These are phyloP conservation scores for Colletotrichum sp. DNA, from an alignment of 2,329 filamentous ascomycete genomes.

Conservation along the genomic window DNA sequence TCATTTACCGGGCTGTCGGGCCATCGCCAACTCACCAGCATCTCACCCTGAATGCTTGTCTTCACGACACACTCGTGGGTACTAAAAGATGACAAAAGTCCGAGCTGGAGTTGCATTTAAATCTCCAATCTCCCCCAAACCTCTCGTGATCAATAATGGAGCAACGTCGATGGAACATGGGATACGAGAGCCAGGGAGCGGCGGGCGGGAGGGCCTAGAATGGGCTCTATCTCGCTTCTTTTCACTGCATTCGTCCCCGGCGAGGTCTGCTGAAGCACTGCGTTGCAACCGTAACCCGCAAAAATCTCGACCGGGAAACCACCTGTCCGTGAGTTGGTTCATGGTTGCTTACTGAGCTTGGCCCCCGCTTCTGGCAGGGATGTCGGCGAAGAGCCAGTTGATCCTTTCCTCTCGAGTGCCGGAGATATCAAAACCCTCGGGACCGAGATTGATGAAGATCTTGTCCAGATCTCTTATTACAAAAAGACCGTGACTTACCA, in stretches of 20 bases:
- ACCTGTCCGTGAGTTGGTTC: neutral
- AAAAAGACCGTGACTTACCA: neutral
- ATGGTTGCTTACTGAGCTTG: neutral
- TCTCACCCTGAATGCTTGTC: neutral
- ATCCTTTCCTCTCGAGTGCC: neutral
- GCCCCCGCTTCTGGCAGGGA: neutral
- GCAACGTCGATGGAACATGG: neutral
- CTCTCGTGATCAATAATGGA: neutral
- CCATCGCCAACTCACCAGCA: neutral
- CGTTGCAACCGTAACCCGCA: neutral
- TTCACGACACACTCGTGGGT: neutral
- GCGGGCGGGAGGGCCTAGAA: neutral
- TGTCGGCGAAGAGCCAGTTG: neutral
- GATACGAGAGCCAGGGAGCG: neutral
- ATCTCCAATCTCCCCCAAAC: neutral
- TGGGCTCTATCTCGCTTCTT: neutral
- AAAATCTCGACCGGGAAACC: neutral
- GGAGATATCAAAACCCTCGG: neutral
- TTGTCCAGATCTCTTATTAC: neutral
- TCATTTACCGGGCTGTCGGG: neutral
- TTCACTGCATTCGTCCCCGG: neutral
- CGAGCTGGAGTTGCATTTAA: neutral
- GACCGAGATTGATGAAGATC: neutral
- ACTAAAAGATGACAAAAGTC: neutral
- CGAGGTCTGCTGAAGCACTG: neutral